Evolutionary conservation across 129 eudicot genomes (phyloP).

Genomic region (Tanacetum coccineum): DNA sequence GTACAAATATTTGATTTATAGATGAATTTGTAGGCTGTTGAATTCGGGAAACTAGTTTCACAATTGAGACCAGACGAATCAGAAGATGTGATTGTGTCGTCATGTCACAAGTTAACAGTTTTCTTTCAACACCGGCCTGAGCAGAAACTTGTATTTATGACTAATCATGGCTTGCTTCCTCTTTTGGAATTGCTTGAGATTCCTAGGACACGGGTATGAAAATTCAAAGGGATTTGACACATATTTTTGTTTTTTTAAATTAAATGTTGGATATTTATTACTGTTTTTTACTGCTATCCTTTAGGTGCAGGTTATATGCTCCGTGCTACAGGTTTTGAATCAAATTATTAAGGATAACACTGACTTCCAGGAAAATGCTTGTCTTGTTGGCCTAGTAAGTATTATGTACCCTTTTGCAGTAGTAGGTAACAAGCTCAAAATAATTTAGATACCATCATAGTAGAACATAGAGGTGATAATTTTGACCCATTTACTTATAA

Average conservation of each 20-base stretch:
- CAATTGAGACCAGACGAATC: conserved; percentile 88
- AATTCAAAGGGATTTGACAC: conserved; percentile 11
- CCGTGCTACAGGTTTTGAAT: conserved; percentile 86
- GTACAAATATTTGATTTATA: conserved; percentile 12
- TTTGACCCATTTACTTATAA: neutral
- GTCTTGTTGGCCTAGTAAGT: conserved; percentile 96
- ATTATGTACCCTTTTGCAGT: conserved; percentile 9
- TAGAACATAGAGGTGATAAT: neutral
- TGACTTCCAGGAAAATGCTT: conserved; percentile 93
- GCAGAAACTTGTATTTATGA: conserved; percentile 85
- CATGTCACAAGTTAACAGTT: conserved; percentile 78
- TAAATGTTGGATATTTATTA: conserved; percentile 7
- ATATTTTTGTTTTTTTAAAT: neutral
- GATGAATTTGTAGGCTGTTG: conserved; percentile 65
- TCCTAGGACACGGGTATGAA: conserved; percentile 77
- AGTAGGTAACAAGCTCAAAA: conserved; percentile 17
- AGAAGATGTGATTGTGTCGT: conserved; percentile 81
- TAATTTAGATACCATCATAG: neutral
- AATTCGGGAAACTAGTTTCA: conserved; percentile 77
- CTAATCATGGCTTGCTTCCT: conserved; percentile 93
- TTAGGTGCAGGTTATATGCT: conserved; percentile 68
- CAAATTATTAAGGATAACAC: conserved; percentile 83
- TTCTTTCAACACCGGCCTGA: conserved; percentile 91
- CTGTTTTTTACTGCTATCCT: conserved; percentile 16
- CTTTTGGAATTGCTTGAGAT: conserved; percentile 85